phyloP scores from a whole-genome alignment of 2,329 filamentous ascomycete species.

The Pseudofabraea citricarpa region DNA sequence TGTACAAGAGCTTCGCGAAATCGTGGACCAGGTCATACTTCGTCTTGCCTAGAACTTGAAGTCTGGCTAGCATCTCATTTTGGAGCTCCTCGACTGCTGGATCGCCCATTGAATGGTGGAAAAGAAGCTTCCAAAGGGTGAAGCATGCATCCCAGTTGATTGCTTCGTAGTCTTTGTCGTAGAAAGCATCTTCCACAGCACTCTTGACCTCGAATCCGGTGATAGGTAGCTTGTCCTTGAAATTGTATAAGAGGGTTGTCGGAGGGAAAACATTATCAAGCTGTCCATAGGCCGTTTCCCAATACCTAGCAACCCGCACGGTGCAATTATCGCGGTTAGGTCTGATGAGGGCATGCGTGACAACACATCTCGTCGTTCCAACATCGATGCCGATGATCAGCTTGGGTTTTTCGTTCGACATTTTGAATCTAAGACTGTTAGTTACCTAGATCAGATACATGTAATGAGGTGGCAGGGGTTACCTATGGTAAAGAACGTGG shows the following conservation, averaged over 20 bases:
- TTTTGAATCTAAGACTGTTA: not conserved
- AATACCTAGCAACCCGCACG: not conserved
- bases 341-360: not conserved
- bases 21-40: not conserved
- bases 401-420: not conserved
- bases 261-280: not conserved
- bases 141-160: no score
- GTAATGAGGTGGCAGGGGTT: not conserved
- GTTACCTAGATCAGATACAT: not conserved
- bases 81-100: not conserved
- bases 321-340: not conserved
- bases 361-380: not conserved
- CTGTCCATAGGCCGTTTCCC: not conserved
- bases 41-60: not conserved
- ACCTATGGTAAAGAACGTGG: not conserved
- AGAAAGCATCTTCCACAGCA: not conserved
- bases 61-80: not conserved
- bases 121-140: not conserved
- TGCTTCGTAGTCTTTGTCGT: not conserved
- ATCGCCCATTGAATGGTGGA: not conserved
- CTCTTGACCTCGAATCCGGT: not conserved
- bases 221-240: not conserved
- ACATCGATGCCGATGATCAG: constrained; percentile 2
- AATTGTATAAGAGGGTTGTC: not conserved
- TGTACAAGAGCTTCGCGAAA: not conserved